Evolutionary conservation across 2,329 filamentous ascomycete genomes (phyloP).

Genomic region (Ophiostoma tasmaniense): DNA sequence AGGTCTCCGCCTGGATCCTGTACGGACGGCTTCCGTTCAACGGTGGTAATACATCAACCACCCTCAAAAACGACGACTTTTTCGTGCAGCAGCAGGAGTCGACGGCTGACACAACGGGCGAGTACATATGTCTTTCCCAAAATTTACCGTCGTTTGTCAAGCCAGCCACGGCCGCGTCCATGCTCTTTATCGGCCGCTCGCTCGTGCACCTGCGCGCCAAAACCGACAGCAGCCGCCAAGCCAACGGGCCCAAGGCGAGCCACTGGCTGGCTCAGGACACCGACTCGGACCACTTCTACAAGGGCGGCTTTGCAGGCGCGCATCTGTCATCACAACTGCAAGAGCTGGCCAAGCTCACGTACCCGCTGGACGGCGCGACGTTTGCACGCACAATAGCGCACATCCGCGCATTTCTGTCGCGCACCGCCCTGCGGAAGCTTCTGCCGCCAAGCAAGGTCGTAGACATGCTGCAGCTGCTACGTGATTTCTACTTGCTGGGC

Average conservation of each 20-base stretch:
- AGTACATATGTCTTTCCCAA: conserved; percentile 49
- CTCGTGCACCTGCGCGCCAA: conserved; percentile 61
- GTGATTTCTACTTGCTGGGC: conserved; percentile 80
- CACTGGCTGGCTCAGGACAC: conserved; percentile 14
- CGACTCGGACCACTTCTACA: conserved; percentile 33
- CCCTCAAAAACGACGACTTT: conserved; percentile 56
- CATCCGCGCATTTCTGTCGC: conserved; percentile 73
- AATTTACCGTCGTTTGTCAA: conserved; percentile 76
- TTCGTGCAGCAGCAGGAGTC: conserved; percentile 55
- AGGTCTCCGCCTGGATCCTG: conserved; percentile 81
- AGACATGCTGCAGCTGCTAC: conserved; percentile 66
- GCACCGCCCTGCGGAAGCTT: conserved; percentile 73
- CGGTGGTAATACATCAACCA: neutral
- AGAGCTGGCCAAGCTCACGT: conserved; percentile 58
- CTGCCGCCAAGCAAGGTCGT: conserved; percentile 69
- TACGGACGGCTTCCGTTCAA: conserved; percentile 66
- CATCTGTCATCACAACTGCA: conserved; percentile 57
- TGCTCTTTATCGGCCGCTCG: conserved; percentile 84
- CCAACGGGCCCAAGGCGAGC: conserved; percentile 12
- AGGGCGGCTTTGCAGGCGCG: conserved; percentile 28
- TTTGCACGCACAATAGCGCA: conserved; percentile 65
- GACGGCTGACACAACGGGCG: conserved; percentile 32
- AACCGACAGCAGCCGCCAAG: conserved; percentile 9
- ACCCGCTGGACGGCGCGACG: conserved; percentile 63
- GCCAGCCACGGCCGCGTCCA: conserved; percentile 63